Evolutionary conservation across 176 grass and related monocot genomes (phyloP).

Genomic region (Aegilops umbellulata): DNA sequence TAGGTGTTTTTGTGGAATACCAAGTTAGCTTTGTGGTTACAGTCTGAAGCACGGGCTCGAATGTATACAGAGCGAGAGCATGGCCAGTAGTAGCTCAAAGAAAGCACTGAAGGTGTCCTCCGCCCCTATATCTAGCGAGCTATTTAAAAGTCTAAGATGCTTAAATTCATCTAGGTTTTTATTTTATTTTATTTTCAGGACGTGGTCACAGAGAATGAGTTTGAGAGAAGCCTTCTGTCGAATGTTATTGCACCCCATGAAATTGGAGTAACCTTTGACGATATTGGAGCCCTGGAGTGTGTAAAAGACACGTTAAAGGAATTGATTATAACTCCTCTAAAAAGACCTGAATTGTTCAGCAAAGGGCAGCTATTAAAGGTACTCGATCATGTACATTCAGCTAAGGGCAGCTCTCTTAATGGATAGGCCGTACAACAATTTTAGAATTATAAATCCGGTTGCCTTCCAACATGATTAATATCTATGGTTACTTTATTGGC

Average conservation of each 20-base stretch:
- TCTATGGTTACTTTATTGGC: background rate
- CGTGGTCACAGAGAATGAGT: constrained; percentile 76
- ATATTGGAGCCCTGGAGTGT: constrained; percentile 84
- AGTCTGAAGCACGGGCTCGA: constrained; percentile 64
- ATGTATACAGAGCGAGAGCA: constrained; percentile 51
- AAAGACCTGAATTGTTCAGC: constrained; percentile 70
- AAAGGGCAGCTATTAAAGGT: constrained; percentile 82
- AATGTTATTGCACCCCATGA: constrained; percentile 76
- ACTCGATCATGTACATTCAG: constrained; percentile 1
- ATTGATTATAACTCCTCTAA: constrained; percentile 80
- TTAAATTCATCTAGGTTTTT: constrained; percentile 9
- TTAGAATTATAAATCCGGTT: background rate
- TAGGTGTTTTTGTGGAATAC: constrained; percentile 2
- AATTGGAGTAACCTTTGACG: constrained; percentile 78
- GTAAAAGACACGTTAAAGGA: constrained; percentile 66
- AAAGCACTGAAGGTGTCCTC: constrained; percentile 62
- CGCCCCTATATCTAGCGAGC: background rate
- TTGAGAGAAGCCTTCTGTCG: constrained; percentile 57
- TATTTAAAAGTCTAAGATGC: constrained; percentile 15
- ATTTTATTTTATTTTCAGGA: constrained; percentile 39
- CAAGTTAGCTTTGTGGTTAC: constrained; percentile 33
- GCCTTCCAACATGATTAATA: background rate
- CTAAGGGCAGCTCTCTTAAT: background rate
- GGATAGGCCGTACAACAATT: background rate
- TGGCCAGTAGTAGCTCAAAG: constrained; percentile 51